phyloP scores from a whole-genome alignment of 495 filamentous ascomycete species.

The Xylaria curta region DNA sequence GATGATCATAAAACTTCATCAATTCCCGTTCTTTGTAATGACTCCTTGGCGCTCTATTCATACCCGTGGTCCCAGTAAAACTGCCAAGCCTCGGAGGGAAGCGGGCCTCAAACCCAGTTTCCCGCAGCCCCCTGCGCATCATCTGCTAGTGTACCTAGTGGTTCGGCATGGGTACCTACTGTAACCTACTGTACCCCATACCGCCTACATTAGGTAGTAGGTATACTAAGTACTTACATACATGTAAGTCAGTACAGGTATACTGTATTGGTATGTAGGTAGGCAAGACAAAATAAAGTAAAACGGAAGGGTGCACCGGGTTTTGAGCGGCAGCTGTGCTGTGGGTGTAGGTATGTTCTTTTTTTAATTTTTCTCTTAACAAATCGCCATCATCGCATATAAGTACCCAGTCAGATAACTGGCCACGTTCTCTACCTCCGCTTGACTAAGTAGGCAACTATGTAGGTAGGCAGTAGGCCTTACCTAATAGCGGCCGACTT shows the following conservation, averaged over 20 bases:
- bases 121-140: background rate
- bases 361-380: background rate
- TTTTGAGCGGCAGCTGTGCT: background rate
- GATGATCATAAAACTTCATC: background rate
- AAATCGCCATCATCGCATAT: background rate
- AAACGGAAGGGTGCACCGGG: background rate
- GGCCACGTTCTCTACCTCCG: slow-evolving; percentile 1
- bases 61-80: slow-evolving; percentile 2
- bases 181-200: background rate
- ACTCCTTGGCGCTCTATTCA: background rate
- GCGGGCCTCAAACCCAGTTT: slow-evolving; percentile 3
- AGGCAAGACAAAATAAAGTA: slow-evolving; percentile 10
- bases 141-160: slow-evolving; percentile 6
- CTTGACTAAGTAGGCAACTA: background rate
- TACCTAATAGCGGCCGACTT: background rate
- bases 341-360: no score
- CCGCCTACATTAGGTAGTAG: background rate
- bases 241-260: no score
- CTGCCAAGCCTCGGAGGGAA: background rate
- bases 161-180: slow-evolving; percentile 11
- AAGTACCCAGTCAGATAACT: background rate
- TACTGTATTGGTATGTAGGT: background rate
- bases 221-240: background rate
- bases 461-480: background rate
- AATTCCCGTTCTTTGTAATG: background rate